These are phyloP conservation scores for Pisolithus tinctorius DNA, from an alignment of 768 basidiomycete species.

Conservation along the genomic window DNA sequence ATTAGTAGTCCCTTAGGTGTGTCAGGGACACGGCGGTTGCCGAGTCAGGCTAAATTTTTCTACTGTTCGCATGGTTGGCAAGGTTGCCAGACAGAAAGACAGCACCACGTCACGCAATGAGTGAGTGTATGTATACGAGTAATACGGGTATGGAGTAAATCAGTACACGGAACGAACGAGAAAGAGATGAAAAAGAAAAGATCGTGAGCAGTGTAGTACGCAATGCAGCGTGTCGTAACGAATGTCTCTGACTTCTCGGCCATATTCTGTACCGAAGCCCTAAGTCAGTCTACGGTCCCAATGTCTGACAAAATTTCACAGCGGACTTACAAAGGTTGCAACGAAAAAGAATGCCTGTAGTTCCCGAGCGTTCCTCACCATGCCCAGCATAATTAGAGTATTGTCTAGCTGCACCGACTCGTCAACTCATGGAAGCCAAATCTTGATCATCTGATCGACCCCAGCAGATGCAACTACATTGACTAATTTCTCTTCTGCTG, in stretches of 20 bases:
- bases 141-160: slow-evolving; percentile 28
- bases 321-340: slow-evolving; percentile 12
- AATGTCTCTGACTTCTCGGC: slow-evolving; percentile 9
- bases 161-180: slow-evolving; percentile 7
- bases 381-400: slow-evolving; percentile 1
- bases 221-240: slow-evolving; percentile 20
- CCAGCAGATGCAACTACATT: slow-evolving; percentile 67
- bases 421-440: slow-evolving; percentile 48
- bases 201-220: slow-evolving; percentile 22
- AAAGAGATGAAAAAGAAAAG: slow-evolving; percentile 15
- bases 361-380: slow-evolving; percentile 1
- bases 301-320: background rate
- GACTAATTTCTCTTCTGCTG: slow-evolving; percentile 49
- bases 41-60: background rate
- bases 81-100: too few species aligned
- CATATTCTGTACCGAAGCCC: background rate
- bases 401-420: background rate
- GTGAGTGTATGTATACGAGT: slow-evolving; percentile 17
- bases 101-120: too few species aligned
- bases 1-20: background rate
- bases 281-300: background rate
- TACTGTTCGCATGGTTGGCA: background rate
- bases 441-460: slow-evolving; percentile 61
- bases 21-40: background rate
- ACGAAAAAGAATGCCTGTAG: slow-evolving; percentile 9